A percentile compares a stretch with the other conserved stretches of the same genome.
Evolutionary conservation across 768 basidiomycete genomes (phyloP).

Genomic region (Kwoniella heveanensis): DNA sequence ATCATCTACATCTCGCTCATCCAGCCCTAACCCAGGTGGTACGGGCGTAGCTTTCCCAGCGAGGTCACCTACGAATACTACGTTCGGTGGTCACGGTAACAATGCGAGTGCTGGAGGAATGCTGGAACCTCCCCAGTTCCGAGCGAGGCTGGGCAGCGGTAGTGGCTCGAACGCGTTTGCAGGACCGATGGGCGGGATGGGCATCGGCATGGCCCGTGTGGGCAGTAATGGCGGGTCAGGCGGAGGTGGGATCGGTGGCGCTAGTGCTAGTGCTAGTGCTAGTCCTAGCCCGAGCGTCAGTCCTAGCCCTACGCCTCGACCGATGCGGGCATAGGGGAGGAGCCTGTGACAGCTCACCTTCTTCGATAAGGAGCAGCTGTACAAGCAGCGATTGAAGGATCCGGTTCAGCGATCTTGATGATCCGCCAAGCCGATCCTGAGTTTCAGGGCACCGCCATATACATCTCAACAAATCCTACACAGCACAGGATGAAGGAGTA

Average conservation of each 20-base stretch:
- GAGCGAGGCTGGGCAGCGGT: conserved; percentile 16
- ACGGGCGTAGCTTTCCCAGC: background rate
- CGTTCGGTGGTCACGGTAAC: background rate
- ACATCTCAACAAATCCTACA: too few relatives aligned
- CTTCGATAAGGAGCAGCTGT: too few relatives aligned
- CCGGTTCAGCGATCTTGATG: too few relatives aligned
- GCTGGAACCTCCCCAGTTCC: conserved; percentile 4
- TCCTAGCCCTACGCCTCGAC: conserved; percentile 3
- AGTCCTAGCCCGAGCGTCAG: conserved; percentile 1
- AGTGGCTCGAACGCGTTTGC: conserved; percentile 35
- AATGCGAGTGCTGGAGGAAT: background rate
- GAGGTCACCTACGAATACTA: conserved; percentile 16
- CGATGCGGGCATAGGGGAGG: conserved; percentile 1
- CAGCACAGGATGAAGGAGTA: too few relatives aligned
- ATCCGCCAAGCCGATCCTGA: too few relatives aligned
- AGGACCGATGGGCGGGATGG: conserved; percentile 41
- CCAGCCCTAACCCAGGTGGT: conserved; percentile 1
- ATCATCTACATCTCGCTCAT: conserved; percentile 8
- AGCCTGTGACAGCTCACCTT: too few relatives aligned
- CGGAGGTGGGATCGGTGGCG: too few relatives aligned
- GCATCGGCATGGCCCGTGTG: conserved; percentile 19
- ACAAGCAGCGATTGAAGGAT: too few relatives aligned
- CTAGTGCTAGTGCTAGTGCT: background rate
- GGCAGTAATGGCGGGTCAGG: conserved; percentile 11
- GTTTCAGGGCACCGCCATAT: too few relatives aligned